phyloP scores from a whole-genome alignment of 441 rosid genomes.

The Raphanus hybrid region DNA sequence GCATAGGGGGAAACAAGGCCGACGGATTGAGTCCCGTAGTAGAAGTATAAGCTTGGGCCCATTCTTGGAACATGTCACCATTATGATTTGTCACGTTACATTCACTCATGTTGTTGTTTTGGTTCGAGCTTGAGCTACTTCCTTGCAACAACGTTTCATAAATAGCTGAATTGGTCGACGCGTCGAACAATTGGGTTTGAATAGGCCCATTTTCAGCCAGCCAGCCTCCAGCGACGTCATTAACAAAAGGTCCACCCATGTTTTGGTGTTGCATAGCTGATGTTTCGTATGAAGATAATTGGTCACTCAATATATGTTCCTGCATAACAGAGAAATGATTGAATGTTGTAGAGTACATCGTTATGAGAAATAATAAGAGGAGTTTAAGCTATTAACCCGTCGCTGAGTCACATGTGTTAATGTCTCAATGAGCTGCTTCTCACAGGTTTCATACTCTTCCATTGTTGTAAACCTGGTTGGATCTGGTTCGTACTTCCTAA shows the following conservation, averaged over 20 bases:
- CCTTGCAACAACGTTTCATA: conserved; percentile 34
- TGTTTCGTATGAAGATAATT: conserved; percentile 49
- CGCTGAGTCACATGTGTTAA: conserved; percentile 55
- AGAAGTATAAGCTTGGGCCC: conserved; percentile 24
- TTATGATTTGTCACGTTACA: conserved; percentile 28
- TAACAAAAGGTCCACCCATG: conserved; percentile 48
- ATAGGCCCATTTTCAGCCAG: conserved; percentile 48
- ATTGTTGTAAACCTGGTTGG: conserved; percentile 47
- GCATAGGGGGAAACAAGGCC: conserved; percentile 19
- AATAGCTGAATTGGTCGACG: conserved; percentile 42
- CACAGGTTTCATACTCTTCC: conserved; percentile 59
- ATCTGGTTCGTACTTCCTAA: conserved; percentile 57
- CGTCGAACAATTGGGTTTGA: conserved; percentile 51
- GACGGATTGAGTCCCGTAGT: conserved; percentile 17
- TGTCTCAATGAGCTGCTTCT: conserved; percentile 57
- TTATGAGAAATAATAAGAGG: neutral
- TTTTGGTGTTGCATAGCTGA: conserved; percentile 53
- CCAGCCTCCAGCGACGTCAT: conserved; percentile 57
- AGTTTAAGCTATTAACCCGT: conserved; percentile 49
- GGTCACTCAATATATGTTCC: conserved; percentile 55
- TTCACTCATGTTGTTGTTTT: conserved; percentile 31
- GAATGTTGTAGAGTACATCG: neutral
- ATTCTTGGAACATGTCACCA: conserved; percentile 26
- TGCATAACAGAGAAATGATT: conserved; percentile 9
- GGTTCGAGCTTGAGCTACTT: conserved; percentile 34